Base-by-base conservation (phyloP, 192 early-diverging fungal genomes). In the Coemansia sp. region DNA sequence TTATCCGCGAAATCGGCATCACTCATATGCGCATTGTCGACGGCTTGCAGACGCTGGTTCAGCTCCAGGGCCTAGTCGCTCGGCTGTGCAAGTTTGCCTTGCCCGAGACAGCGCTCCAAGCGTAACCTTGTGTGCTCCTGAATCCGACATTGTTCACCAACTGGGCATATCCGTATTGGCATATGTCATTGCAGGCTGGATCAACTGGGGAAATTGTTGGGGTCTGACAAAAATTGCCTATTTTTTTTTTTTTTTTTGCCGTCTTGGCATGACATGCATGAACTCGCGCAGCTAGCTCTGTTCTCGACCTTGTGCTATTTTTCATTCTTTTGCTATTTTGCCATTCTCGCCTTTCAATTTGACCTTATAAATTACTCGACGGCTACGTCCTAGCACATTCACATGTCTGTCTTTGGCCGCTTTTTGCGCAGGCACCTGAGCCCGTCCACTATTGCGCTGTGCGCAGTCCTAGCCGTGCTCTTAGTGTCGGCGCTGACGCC, bases 21-120 rank as follows among this genome's bases (percentile, higher is more conserved):
- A 91, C 92, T 15, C 96, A 99, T 62, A 96, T 98, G 92, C 85
- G 87, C 69, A 90, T 97, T 61, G 70, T 97, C 41, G 94, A 98
- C 53, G 97, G 97, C 22, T 87, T 91, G 38, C 87, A 89, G 39
- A 88, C 88, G 12, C 71, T 95, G 11, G 82, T 97, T n/a, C 97
- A 98, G 77, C 81, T 99, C 12, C 85, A 89, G 20, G 96, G 93
- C 11, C 74, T 99, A 59, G 86, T 92, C 1, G 90, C 91, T 6
- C 85, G 90, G 35, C 83, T 93, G 37, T 65, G 80, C 76, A 73
- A 71, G 64, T 47, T 72, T 15, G 70, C 79, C 4, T 5, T 77
- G 22, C 64, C 79, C 22, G 73, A 59, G 15, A 22, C 19, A 25
- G 60, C 68, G 14, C 68, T 81, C 35, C 35, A 31, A 54, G 51